Evolutionary conservation across 2,329 filamentous ascomycete genomes (phyloP).

Genomic region (Metarhizium anisopliae): DNA sequence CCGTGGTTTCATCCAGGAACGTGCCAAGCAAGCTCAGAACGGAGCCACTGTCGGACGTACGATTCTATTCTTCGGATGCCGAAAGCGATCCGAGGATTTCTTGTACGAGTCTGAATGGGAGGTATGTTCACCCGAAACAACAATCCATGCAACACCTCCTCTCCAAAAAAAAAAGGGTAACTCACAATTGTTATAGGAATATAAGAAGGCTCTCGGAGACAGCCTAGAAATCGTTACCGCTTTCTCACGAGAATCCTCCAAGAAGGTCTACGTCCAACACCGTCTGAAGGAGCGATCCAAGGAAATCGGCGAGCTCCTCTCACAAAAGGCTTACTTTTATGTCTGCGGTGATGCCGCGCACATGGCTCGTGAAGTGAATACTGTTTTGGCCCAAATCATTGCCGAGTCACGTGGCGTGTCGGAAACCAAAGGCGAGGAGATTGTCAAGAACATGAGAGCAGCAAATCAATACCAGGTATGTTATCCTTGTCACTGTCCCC

Average conservation of each 20-base stretch:
- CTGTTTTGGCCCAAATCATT: slow-evolving; percentile 79
- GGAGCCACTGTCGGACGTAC: slow-evolving; percentile 81
- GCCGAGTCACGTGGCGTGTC: slow-evolving; percentile 73
- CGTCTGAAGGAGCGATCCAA: slow-evolving; percentile 73
- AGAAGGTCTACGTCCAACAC: slow-evolving; percentile 98
- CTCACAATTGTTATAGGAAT: slow-evolving; percentile 48
- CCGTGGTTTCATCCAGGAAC: slow-evolving; percentile 89
- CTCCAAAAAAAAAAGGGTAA: not conserved
- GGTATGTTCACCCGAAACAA: slow-evolving; percentile 44
- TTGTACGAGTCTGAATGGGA: slow-evolving; percentile 88
- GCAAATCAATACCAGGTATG: slow-evolving; percentile 90
- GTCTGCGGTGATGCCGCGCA: slow-evolving; percentile 96
- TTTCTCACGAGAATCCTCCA: slow-evolving; percentile 78
- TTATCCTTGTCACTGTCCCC: slow-evolving; percentile 6
- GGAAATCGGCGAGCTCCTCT: slow-evolving; percentile 78
- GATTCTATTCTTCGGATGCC: slow-evolving; percentile 90
- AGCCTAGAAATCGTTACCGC: slow-evolving; percentile 86
- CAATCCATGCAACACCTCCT: too few species aligned
- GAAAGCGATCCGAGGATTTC: slow-evolving; percentile 82
- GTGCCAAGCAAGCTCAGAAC: slow-evolving; percentile 70
- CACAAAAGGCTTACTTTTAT: slow-evolving; percentile 88
- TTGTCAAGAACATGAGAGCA: slow-evolving; percentile 93
- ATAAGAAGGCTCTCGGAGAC: slow-evolving; percentile 74
- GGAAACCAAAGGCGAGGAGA: slow-evolving; percentile 83
- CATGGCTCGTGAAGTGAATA: slow-evolving; percentile 92